Evolutionary conservation across 208 protist genomes (phyloP), one percentile per base, ranked within the genome.

Genomic region (Wallacemonas sp.): DNA sequence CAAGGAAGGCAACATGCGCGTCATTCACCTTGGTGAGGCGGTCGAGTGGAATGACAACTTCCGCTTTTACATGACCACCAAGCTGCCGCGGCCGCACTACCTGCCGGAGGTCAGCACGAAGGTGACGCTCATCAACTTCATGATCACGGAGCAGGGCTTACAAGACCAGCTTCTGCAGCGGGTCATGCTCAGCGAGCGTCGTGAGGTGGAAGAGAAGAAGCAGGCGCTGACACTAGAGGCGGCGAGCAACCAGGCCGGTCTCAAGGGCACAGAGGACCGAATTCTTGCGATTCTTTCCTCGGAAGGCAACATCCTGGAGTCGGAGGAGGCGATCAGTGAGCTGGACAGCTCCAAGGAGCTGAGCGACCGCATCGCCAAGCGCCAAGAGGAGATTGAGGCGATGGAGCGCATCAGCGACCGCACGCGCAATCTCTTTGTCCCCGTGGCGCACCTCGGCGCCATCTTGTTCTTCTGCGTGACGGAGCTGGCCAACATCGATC

Each of bases 391-490:
- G 73, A 98, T 98, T 52, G 96, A 98, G 80, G 85, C 93, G 41
- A 98, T 98, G 71, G 97, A 99, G 85, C 76, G 83, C 32, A 95
- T 97, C 61, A 99, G 98, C 70, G 97, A 99, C 75, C 90, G 90
- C 64, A 98, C 97, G 15, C 91, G 98, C 36, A 91, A 91, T 61
- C 66, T 89, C 41, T 99, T 98, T 76, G 79, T 91, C 33, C 94
- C 95, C 1, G 97, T 99, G 21, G 98, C 98, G 3, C 87, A 94
- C 67, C 87, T 98, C 60, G 97, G 93, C 33, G 83, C 96, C 4
- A 85, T 97, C 21, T 82, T 99, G 29, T 99, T 99, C 83, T 99
- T 99, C 87, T 98, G 97, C 77, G 94, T 99, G 21, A 95, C 96
- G 22, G 97, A 99, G 78, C 82, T 99, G 44, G 83, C 92, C 12